A percentile compares a stretch with the other conserved stretches of the same genome.
phyloP scores from a whole-genome alignment of 2,329 filamentous ascomycete genomes.

The Cytospora piceicola region DNA sequence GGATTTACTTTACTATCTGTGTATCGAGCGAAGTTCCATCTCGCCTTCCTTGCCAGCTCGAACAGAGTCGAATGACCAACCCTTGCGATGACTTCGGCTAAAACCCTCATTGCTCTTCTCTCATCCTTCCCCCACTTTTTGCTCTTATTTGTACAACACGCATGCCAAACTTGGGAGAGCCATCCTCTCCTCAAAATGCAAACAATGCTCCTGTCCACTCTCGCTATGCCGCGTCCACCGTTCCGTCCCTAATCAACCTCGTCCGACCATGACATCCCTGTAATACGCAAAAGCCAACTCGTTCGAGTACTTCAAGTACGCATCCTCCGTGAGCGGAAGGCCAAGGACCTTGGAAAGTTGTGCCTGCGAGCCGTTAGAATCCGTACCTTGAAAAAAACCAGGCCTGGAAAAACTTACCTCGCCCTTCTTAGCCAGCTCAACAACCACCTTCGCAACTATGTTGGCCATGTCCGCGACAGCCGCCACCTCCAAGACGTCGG shows the following conservation, averaged over 20 bases:
- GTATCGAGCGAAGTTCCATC: background rate
- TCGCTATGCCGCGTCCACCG: background rate
- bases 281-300: slow-evolving; percentile 73
- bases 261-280: slow-evolving; percentile 60
- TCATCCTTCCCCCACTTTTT: background rate
- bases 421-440: slow-evolving; percentile 58
- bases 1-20: slow-evolving; percentile 38
- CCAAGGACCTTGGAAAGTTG: slow-evolving; percentile 56
- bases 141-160: background rate
- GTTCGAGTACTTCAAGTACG: slow-evolving; percentile 70
- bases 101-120: background rate
- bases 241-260: slow-evolving; percentile 8
- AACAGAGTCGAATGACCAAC: background rate
- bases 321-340: slow-evolving; percentile 73
- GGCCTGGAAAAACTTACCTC: slow-evolving; percentile 52
- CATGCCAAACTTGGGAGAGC: background rate
- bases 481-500: slow-evolving; percentile 62
- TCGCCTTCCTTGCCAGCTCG: background rate
- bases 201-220: background rate
- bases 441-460: slow-evolving; percentile 68
- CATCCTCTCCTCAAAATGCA: background rate
- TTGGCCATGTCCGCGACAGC: slow-evolving; percentile 83
- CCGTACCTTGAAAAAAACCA: slow-evolving; percentile 37
- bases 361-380: slow-evolving; percentile 46
- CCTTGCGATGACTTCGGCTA: background rate